Evolutionary conservation across 2,329 filamentous ascomycete species (phyloP).

Genomic region (Monilinia laxa): DNA sequence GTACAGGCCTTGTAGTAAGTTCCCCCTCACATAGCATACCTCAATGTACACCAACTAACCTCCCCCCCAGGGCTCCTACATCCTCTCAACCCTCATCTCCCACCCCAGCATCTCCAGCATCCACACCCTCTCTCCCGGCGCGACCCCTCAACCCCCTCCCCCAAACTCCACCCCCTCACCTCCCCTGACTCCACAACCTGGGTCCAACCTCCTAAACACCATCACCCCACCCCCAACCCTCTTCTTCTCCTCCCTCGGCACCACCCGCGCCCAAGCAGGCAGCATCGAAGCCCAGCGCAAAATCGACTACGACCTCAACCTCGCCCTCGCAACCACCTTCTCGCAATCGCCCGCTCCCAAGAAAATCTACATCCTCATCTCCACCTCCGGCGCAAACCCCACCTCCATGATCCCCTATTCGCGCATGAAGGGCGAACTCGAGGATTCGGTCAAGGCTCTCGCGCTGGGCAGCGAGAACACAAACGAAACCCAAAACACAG

Average conservation of each 20-base stretch:
- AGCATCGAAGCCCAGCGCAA: slow-evolving; percentile 77
- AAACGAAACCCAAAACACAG: too few relatives aligned
- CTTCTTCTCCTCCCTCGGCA: slow-evolving; percentile 78
- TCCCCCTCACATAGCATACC: neutral
- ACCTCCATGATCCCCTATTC: slow-evolving; percentile 55
- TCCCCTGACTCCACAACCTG: slow-evolving; percentile 69
- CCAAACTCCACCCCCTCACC: slow-evolving; percentile 64
- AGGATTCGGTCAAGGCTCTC: slow-evolving; percentile 70
- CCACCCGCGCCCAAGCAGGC: slow-evolving; percentile 73
- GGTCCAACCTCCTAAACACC: slow-evolving; percentile 58
- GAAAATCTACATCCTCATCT: slow-evolving; percentile 59
- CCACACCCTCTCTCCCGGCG: slow-evolving; percentile 65
- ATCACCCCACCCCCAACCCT: slow-evolving; percentile 49
- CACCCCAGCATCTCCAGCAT: slow-evolving; percentile 54
- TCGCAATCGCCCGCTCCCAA: slow-evolving; percentile 56
- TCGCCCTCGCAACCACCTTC: slow-evolving; percentile 63
- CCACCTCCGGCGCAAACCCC: slow-evolving; percentile 47
- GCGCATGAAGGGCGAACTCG: slow-evolving; percentile 84
- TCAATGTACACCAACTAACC: slow-evolving; percentile 20
- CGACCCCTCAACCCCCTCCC: slow-evolving; percentile 50
- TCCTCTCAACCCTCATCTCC: slow-evolving; percentile 65
- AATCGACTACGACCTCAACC: slow-evolving; percentile 84
- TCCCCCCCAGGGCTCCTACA: slow-evolving; percentile 59
- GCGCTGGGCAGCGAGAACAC: too few relatives aligned
- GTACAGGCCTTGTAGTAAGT: slow-evolving; percentile 51